A percentile compares a stretch with the other conserved stretches of the same genome.
Conservation (phyloP, 2,329 filamentous ascomycete species). For the Cordyceps tenuipes region DNA sequence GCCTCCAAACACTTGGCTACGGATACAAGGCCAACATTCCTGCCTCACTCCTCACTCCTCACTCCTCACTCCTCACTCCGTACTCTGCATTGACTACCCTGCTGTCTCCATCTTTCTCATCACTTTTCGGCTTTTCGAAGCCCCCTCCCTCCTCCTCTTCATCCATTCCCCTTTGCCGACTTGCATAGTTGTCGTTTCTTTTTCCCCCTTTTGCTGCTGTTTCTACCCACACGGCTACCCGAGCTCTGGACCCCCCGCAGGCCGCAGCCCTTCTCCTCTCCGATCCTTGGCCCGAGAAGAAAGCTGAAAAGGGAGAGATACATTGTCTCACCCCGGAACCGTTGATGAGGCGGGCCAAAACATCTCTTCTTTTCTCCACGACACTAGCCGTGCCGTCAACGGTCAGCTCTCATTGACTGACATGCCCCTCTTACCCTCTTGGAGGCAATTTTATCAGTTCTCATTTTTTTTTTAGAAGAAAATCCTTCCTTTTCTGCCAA, state of each 20-base stretch:
- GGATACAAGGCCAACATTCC: background rate
- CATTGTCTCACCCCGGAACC: background rate
- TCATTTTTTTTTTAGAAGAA: background rate
- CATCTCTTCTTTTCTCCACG: no score
- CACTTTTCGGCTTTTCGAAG: background rate
- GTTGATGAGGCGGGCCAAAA: background rate
- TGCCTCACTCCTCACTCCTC: background rate
- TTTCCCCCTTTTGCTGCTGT: background rate
- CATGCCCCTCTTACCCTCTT: no score
- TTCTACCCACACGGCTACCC: background rate
- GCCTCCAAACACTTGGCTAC: no score
- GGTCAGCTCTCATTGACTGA: no score
- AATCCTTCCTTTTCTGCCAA: background rate
- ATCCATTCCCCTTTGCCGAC: no score
- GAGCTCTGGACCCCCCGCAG: background rate
- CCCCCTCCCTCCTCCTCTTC: background rate
- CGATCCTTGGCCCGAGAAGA: background rate
- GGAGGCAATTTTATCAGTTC: background rate
- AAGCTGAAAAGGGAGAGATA: background rate
- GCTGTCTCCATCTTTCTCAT: conserved; percentile 9
- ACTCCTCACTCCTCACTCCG: background rate
- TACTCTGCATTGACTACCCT: background rate
- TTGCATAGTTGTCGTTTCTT: background rate
- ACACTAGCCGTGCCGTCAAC: no score
- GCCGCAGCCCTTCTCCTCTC: background rate